Evolutionary conservation across 148 eudicot species (phyloP).

Genomic region (Tetragonia tetragonoides): DNA sequence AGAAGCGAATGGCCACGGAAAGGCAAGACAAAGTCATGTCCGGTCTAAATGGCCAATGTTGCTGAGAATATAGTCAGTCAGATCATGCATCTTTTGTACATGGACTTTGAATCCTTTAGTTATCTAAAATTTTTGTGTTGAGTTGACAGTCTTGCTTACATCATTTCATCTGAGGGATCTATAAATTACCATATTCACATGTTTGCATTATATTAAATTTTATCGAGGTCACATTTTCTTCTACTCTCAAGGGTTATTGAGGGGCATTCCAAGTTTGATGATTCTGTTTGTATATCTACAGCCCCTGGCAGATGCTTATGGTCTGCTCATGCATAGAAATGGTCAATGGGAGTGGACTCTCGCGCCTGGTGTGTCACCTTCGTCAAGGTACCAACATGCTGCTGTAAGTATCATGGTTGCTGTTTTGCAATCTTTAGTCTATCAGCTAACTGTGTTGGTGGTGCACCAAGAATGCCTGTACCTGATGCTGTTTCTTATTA

Average conservation of each 20-base stretch:
- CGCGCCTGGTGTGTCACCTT: slow-evolving; percentile 97
- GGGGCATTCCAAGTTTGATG: slow-evolving; percentile 10
- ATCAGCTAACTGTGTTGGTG: not conserved
- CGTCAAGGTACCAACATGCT: slow-evolving; percentile 94
- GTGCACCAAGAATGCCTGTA: slow-evolving; percentile 3
- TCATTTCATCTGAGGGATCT: not conserved
- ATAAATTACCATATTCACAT: not conserved
- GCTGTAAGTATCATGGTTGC: slow-evolving; percentile 57
- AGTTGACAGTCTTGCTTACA: not conserved
- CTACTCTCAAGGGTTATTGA: not conserved
- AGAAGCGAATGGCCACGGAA: not conserved
- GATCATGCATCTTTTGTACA: no score
- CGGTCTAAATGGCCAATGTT: not conserved
- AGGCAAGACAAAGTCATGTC: not conserved
- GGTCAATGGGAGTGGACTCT: slow-evolving; percentile 99
- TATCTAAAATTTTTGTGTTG: not conserved
- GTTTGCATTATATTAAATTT: not conserved
- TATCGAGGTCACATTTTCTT: not conserved
- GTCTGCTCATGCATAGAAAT: slow-evolving; percentile 92
- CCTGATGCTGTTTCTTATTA: slow-evolving; percentile 38
- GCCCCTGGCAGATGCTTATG: slow-evolving; percentile 97
- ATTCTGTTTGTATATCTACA: slow-evolving; percentile 39
- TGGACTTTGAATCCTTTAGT: not conserved
- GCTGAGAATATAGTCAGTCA: not conserved
- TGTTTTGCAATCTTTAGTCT: not conserved